Evolutionary conservation across 306 rosid species (phyloP).

Genomic region (Sindora glabra): DNA sequence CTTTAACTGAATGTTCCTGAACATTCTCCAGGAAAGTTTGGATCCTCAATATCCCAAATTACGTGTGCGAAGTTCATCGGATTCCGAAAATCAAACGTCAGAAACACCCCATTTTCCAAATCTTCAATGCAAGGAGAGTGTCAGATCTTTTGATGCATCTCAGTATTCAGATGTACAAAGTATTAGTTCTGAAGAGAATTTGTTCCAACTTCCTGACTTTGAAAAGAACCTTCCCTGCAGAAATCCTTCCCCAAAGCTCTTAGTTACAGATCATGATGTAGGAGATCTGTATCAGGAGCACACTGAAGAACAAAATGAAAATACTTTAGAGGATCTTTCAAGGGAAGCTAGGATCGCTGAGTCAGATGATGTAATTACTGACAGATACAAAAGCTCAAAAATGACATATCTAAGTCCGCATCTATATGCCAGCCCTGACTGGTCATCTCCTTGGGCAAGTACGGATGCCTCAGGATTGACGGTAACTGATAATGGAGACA

Average conservation of each 20-base stretch:
- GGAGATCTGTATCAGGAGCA: conserved; percentile 32
- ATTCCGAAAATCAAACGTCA: conserved; percentile 35
- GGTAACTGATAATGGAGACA: conserved; percentile 31
- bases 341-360: conserved; percentile 82
- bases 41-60: conserved; percentile 55
- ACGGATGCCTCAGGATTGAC: conserved; percentile 32
- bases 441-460: conserved; percentile 43
- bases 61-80: conserved; percentile 55
- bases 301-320: conserved; percentile 44
- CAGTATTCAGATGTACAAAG: conserved; percentile 71
- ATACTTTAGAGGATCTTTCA: conserved; percentile 46
- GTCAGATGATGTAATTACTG: conserved; percentile 36
- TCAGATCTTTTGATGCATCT: conserved; percentile 63
- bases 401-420: conserved; percentile 32
- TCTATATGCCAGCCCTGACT: conserved; percentile 31
- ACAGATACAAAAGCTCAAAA: conserved; percentile 29
- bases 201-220: conserved; percentile 58
- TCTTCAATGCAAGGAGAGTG: conserved; percentile 30
- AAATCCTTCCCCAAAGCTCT: conserved; percentile 33
- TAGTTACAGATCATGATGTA: conserved; percentile 25
- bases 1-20: conserved; percentile 15
- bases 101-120: conserved; percentile 21
- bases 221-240: conserved; percentile 39
- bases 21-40: conserved; percentile 42
- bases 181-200: conserved; percentile 55